phyloP scores from a whole-genome alignment of 352 stramenopile genomes.

The Globisporangium lucens region DNA sequence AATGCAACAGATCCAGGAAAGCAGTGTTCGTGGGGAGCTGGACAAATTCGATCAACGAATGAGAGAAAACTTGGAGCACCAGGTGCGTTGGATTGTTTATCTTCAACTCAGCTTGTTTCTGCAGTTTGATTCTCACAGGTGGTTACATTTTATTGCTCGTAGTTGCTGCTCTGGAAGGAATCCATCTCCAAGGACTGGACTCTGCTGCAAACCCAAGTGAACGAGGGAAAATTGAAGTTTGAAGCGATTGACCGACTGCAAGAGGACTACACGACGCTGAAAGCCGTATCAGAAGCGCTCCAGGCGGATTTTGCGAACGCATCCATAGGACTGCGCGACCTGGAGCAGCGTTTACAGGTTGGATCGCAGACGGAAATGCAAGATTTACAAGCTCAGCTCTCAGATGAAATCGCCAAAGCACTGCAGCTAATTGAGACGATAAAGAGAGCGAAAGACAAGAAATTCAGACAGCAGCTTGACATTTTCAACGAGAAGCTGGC shows the following conservation, averaged over 20 bases:
- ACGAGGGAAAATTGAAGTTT: background rate
- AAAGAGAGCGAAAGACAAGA: constrained; percentile 19
- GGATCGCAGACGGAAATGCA: constrained; percentile 3
- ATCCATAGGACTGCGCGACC: background rate
- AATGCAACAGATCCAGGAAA: background rate
- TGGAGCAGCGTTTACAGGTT: constrained; percentile 20
- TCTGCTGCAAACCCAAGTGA: constrained; percentile 3
- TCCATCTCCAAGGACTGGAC: constrained; percentile 13
- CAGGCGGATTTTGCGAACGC: constrained; percentile 15
- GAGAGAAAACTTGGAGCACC: constrained; percentile 13
- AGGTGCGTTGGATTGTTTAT: constrained; percentile 1
- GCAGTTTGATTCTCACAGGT: background rate
- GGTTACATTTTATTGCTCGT: background rate
- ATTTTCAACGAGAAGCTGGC: constrained; percentile 36
- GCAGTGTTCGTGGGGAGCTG: background rate
- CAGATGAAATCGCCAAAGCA: background rate
- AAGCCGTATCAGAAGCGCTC: constrained; percentile 1
- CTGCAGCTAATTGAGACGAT: background rate
- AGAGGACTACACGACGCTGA: background rate
- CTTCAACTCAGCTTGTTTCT: too few species aligned
- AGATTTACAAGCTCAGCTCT: constrained; percentile 7
- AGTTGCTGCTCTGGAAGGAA: constrained; percentile 17
- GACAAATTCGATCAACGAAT: background rate
- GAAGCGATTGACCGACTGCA: constrained; percentile 1
- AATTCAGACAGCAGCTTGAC: constrained; percentile 22